A percentile compares a stretch with the other conserved stretches of the same genome.
These are phyloP conservation scores for Solanum verrucosum DNA, from an alignment of 257 asterid genomes.

Conservation along the genomic window DNA sequence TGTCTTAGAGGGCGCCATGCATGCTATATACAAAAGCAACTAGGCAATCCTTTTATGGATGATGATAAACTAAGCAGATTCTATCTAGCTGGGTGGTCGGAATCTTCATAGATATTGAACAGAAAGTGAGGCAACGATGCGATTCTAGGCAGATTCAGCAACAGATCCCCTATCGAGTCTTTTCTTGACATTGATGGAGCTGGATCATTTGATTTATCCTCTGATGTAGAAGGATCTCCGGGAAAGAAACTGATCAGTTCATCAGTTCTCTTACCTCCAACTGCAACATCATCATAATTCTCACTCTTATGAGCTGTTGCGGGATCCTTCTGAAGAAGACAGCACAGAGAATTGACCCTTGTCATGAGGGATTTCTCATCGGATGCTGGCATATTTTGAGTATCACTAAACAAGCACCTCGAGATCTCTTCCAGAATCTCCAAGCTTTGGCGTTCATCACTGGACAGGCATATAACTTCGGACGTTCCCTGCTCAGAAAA, in stretches of 20 bases:
- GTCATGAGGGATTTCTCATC: conserved; percentile 80
- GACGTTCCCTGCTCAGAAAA: conserved; percentile 65
- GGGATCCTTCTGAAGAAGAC: conserved; percentile 79
- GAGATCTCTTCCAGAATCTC: conserved; percentile 27
- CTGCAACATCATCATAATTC: conserved; percentile 2
- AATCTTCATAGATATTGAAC: conserved; percentile 61
- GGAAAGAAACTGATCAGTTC: conserved; percentile 1
- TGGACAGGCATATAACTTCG: conserved; percentile 40
- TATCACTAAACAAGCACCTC: conserved; percentile 50
- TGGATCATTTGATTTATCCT: conserved; percentile 16
- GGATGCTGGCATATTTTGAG: conserved; percentile 43
- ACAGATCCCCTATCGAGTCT: conserved; percentile 78
- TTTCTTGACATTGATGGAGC: conserved; percentile 53
- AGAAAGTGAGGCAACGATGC: conserved; percentile 93
- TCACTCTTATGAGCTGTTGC: conserved; percentile 27
- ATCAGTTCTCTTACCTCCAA: conserved; percentile 18
- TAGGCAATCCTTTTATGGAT: background rate
- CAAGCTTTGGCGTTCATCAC: conserved; percentile 63
- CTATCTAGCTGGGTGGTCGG: conserved; percentile 51
- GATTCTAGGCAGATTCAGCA: conserved; percentile 77
- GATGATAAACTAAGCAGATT: background rate
- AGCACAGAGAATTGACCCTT: conserved; percentile 88
- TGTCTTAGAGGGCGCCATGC: background rate
- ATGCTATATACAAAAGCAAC: conserved; percentile 1
- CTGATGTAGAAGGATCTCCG: background rate